Conservation (phyloP, 2,329 filamentous ascomycete species). For the Hypoxylon sp. region DNA sequence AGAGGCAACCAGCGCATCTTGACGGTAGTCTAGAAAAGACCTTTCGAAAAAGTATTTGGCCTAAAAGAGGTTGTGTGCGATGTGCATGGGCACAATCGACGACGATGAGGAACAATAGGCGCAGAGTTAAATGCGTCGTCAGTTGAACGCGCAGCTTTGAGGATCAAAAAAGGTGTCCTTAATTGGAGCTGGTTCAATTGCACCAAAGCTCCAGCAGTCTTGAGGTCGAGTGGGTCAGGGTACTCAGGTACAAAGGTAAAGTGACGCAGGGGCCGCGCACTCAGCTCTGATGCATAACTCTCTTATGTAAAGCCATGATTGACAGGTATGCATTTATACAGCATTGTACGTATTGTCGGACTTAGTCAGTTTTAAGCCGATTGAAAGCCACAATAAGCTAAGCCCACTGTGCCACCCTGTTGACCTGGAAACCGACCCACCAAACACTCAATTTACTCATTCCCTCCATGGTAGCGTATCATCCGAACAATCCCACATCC, state of each 20-base stretch:
- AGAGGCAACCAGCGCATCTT: constrained; percentile 75
- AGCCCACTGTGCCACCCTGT: constrained; percentile 36
- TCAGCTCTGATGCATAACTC: background rate
- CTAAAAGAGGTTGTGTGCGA: constrained; percentile 1
- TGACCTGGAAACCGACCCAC: constrained; percentile 34
- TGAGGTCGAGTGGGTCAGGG: no score
- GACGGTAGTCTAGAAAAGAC: constrained; percentile 34
- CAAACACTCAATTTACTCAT: constrained; percentile 39
- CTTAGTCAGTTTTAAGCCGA: no score
- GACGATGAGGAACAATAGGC: constrained; percentile 1
- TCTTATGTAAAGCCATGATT: no score
- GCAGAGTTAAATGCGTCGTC: constrained; percentile 15
- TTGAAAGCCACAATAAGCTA: no score
- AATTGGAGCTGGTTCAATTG: constrained; percentile 35
- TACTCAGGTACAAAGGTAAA: constrained; percentile 6
- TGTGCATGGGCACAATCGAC: constrained; percentile 23
- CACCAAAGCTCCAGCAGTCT: constrained; percentile 23
- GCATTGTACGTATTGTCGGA: no score
- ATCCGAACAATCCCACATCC: background rate
- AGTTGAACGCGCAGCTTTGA: constrained; percentile 15
- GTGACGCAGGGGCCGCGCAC: constrained; percentile 25
- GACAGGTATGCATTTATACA: no score
- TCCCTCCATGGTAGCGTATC: constrained; percentile 19
- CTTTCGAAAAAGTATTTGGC: constrained; percentile 21
- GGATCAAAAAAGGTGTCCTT: constrained; percentile 41